Conservation (phyloP, 306 rosid genomes). For the Vigna unguiculata region DNA sequence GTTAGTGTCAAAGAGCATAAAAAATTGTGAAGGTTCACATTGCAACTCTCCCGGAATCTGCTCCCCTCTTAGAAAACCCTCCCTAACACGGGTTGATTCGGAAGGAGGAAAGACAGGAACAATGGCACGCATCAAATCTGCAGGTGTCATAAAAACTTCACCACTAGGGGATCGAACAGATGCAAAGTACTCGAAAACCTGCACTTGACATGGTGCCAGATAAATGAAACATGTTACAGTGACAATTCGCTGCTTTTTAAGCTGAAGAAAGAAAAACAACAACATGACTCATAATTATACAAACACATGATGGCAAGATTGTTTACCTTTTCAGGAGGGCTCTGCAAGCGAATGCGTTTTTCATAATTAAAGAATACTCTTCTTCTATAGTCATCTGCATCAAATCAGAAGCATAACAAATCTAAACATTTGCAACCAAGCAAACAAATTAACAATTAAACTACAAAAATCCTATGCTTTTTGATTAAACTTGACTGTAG, state of each 20-base stretch:
- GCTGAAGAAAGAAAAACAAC: neutral
- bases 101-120: conserved; percentile 84
- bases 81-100: conserved; percentile 71
- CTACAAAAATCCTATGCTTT: neutral
- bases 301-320: neutral
- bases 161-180: conserved; percentile 52
- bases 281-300: conserved; percentile 16
- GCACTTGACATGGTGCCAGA: conserved; percentile 13
- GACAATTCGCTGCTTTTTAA: conserved; percentile 21
- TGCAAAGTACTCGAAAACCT: conserved; percentile 84
- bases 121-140: conserved; percentile 76
- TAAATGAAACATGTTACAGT: neutral
- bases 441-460: neutral
- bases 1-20: conserved; percentile 86
- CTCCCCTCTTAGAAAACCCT: conserved; percentile 75
- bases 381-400: conserved; percentile 66
- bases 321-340: conserved; percentile 76
- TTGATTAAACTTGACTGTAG: neutral
- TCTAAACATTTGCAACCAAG: neutral
- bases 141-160: conserved; percentile 70
- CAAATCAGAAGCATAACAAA: conserved; percentile 10
- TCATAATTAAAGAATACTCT: conserved; percentile 80
- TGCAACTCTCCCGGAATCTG: conserved; percentile 57
- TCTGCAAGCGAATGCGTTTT: conserved; percentile 67
- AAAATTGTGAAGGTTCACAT: conserved; percentile 69